Evolutionary conservation across 805 yeast genomes (phyloP).

Genomic region (Jamesozyma rosinii): DNA sequence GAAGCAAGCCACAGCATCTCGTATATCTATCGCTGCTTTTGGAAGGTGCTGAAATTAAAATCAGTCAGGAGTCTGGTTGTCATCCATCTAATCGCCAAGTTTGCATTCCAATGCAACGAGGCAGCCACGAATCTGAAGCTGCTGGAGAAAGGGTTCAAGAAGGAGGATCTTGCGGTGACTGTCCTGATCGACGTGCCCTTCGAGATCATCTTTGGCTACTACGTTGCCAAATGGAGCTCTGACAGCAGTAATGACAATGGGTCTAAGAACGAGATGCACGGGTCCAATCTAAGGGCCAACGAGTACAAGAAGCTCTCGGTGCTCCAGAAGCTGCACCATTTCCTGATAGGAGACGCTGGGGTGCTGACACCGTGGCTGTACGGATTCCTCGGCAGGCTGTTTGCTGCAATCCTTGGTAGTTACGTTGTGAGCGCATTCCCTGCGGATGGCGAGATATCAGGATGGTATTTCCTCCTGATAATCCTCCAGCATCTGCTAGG

Average conservation of each 20-base stretch:
- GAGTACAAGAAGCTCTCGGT: constrained; percentile 4
- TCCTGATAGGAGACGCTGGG: constrained; percentile 32
- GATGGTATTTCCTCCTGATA: constrained; percentile 55
- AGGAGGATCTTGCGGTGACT: constrained; percentile 87
- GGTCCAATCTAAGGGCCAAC: constrained; percentile 1
- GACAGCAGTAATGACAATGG: constrained; percentile 38
- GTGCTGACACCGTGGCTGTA: constrained; percentile 84
- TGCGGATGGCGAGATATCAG: constrained; percentile 35
- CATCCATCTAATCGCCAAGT: constrained; percentile 70
- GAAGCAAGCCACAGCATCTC: constrained; percentile 32
- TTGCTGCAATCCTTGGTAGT: constrained; percentile 71
- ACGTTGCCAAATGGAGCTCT: constrained; percentile 89
- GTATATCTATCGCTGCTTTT: constrained; percentile 57
- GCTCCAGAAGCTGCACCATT: constrained; percentile 16
- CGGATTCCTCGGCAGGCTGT: constrained; percentile 74
- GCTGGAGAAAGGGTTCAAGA: constrained; percentile 81
- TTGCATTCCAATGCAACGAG: constrained; percentile 93
- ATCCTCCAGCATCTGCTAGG: constrained; percentile 76
- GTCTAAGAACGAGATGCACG: neutral
- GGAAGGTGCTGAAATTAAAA: constrained; percentile 54
- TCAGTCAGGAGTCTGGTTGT: constrained; percentile 66
- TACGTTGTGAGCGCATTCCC: constrained; percentile 69
- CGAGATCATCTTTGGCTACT: constrained; percentile 89
- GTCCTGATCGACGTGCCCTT: constrained; percentile 93
- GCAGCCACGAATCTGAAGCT: constrained; percentile 89